A percentile compares a stretch with the other conserved stretches of the same genome.
Evolutionary conservation across 1,284 basidiomycete genomes (phyloP).

Genomic region (Athelia psychrophila): DNA sequence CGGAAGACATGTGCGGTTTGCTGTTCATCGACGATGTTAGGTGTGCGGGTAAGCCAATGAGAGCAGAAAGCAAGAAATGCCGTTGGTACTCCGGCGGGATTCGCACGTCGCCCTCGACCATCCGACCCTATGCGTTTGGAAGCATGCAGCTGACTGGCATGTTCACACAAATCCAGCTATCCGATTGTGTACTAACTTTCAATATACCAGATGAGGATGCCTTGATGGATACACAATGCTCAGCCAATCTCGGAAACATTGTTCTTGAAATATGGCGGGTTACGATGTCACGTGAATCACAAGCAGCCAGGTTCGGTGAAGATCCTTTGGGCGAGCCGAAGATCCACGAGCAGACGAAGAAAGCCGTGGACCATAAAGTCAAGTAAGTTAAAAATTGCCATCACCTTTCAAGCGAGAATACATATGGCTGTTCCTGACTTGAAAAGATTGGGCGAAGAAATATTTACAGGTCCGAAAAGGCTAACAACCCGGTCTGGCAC

Average conservation of each 20-base stretch:
- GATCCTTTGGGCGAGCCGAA: background rate
- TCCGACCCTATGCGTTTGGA: background rate
- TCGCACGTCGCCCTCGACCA: background rate
- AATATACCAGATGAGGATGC: background rate
- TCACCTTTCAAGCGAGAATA: background rate
- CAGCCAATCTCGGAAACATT: background rate
- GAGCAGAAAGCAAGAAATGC: background rate
- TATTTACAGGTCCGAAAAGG: background rate
- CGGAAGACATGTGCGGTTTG: background rate
- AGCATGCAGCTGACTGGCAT: background rate
- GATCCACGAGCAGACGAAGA: background rate
- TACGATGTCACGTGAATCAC: background rate
- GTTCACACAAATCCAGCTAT: background rate
- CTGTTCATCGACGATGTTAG: background rate
- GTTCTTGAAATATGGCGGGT: background rate
- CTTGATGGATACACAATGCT: background rate
- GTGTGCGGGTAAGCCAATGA: background rate
- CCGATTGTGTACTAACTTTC: background rate
- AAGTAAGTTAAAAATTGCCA: background rate
- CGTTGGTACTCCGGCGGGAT: background rate
- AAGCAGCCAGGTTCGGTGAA: background rate
- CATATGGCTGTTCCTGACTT: background rate
- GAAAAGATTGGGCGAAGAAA: background rate
- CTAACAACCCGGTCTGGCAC: too few species aligned
- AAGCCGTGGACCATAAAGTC: background rate